These are phyloP conservation scores for Alternaria triticimaculans DNA, from an alignment of 2,329 filamentous ascomycete species.

Conservation along the genomic window DNA sequence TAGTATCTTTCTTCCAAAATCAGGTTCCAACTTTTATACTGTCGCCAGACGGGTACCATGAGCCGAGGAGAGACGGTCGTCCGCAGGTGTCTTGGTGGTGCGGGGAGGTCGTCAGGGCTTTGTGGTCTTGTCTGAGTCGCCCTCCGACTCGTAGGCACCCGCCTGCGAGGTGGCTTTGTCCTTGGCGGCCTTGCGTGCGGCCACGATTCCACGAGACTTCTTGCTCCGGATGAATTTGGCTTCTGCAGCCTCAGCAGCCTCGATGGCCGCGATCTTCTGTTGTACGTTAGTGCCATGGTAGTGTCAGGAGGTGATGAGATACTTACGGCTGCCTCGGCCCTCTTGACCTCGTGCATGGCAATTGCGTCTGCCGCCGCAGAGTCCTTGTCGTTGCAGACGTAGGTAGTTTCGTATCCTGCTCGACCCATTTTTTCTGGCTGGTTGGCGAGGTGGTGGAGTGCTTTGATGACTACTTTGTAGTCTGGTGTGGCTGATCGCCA, in stretches of 20 bases:
- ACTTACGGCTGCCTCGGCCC: conserved; percentile 8
- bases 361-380: conserved; percentile 7
- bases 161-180: conserved; percentile 1
- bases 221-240: conserved; percentile 17
- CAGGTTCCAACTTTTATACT: not conserved
- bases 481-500: not conserved
- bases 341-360: not conserved
- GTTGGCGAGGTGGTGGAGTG: no score
- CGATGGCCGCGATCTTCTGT: not conserved
- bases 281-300: not conserved
- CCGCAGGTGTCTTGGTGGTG: not conserved
- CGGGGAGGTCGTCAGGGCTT: not conserved
- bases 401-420: conserved; percentile 26
- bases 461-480: not conserved
- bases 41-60: not conserved
- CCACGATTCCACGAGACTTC: conserved; percentile 13
- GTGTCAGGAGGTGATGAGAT: not conserved
- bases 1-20: not conserved
- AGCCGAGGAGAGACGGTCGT: not conserved
- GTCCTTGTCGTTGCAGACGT: conserved; percentile 2
- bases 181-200: conserved; percentile 5
- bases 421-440: conserved; percentile 21
- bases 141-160: not conserved
- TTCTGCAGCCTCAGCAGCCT: not conserved
- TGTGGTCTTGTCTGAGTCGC: not conserved